Evolutionary conservation across 2,329 filamentous ascomycete species (phyloP).

Genomic region (Lachnellula occidentalis): DNA sequence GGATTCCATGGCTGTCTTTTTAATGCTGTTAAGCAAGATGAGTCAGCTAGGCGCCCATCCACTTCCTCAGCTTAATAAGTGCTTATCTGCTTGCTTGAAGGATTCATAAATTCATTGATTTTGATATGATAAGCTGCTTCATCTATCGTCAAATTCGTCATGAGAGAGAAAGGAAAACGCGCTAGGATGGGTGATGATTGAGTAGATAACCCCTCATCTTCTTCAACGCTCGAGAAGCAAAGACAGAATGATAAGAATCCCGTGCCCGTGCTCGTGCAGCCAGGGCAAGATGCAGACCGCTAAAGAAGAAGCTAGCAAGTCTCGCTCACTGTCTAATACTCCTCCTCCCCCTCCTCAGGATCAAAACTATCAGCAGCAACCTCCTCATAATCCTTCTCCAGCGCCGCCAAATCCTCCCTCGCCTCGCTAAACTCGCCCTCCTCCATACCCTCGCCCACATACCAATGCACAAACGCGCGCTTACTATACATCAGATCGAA

Average conservation of each 20-base stretch:
- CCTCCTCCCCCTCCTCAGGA: conserved; percentile 41
- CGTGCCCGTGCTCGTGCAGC: too few species aligned
- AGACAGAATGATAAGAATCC: too few species aligned
- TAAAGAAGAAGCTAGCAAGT: neutral
- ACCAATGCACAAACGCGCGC: conserved; percentile 67
- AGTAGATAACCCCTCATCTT: neutral
- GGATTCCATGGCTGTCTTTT: too few species aligned
- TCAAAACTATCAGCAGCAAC: conserved; percentile 52
- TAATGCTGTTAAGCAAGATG: too few species aligned
- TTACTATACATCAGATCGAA: conserved; percentile 68
- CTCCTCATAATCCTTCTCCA: conserved; percentile 62
- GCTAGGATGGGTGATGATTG: neutral
- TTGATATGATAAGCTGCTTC: neutral
- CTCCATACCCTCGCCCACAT: conserved; percentile 66
- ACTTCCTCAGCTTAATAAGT: too few species aligned
- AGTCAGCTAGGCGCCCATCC: too few species aligned
- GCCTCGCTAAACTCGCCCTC: conserved; percentile 64
- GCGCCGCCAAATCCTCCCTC: conserved; percentile 58
- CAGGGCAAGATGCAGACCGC: neutral
- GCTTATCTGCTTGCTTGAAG: too few species aligned
- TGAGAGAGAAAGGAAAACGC: neutral
- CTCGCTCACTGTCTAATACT: conserved; percentile 22
- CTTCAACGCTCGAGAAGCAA: too few species aligned
- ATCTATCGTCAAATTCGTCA: neutral
- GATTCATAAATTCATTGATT: too few species aligned